These are phyloP conservation scores for Taphrina pruni DNA, from an alignment of 1,139 yeast species.

Conservation along the genomic window DNA sequence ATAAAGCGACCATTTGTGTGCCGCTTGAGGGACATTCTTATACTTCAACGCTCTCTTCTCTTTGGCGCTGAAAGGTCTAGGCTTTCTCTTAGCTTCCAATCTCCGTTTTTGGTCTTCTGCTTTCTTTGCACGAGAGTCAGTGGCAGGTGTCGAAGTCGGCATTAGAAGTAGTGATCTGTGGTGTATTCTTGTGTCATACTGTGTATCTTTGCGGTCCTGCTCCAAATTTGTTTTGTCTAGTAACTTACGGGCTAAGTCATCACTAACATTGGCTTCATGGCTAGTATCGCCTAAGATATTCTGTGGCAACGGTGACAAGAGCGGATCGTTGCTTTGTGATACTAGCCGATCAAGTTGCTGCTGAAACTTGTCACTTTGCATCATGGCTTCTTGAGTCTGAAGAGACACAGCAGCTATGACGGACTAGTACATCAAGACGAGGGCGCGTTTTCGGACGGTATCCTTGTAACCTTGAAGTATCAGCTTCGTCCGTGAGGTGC, in stretches of 20 bases:
- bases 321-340: conserved; percentile 17
- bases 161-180: conserved; percentile 39
- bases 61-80: conserved; percentile 35
- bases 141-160: conserved; percentile 20
- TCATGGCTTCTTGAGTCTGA: background rate
- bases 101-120: conserved; percentile 20
- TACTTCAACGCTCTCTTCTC: conserved; percentile 25
- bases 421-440: too few relatives aligned
- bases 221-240: conserved; percentile 19
- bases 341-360: conserved; percentile 3
- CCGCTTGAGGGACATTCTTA: conserved; percentile 49
- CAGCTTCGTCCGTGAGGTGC: too few relatives aligned
- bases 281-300: background rate
- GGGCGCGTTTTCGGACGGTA: too few relatives aligned
- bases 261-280: background rate
- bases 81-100: conserved; percentile 28
- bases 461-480: too few relatives aligned
- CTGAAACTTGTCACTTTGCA: background rate
- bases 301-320: conserved; percentile 5
- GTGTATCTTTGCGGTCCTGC: conserved; percentile 32
- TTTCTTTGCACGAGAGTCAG: conserved; percentile 24
- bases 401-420: too few relatives aligned
- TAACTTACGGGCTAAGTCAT: conserved; percentile 1
- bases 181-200: conserved; percentile 33
- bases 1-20: conserved; percentile 64